phyloP scores from a whole-genome alignment of 2,329 filamentous ascomycete species.

The Aspergillus niger region DNA sequence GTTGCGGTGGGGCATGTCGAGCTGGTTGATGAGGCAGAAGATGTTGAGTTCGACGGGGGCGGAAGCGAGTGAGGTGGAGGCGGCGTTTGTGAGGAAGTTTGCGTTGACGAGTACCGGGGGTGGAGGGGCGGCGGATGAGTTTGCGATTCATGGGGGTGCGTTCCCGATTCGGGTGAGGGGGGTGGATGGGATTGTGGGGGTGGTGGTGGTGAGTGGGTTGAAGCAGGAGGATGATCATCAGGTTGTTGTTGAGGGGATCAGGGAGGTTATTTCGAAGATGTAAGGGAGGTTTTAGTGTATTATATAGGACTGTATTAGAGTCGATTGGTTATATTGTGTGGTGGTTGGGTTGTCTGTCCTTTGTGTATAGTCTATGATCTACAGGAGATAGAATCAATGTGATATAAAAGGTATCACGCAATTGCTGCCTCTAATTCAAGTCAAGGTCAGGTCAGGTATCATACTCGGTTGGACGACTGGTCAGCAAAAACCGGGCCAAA shows the following conservation, averaged over 20 bases:
- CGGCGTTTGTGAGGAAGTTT: slow-evolving; percentile 65
- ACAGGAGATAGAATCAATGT: neutral
- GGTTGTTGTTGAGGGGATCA: slow-evolving; percentile 70
- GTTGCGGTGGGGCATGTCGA: slow-evolving; percentile 68
- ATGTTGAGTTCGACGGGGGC: slow-evolving; percentile 39
- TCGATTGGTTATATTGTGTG: neutral
- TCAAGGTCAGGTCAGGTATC: slow-evolving; percentile 10
- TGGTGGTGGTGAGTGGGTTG: slow-evolving; percentile 74
- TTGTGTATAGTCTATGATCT: neutral
- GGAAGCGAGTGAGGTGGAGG: slow-evolving; percentile 57
- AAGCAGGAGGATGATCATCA: slow-evolving; percentile 77
- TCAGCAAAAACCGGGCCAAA: slow-evolving; percentile 26
- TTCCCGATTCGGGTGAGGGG: slow-evolving; percentile 71
- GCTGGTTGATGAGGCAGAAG: slow-evolving; percentile 72
- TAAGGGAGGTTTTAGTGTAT: neutral
- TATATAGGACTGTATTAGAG: no score
- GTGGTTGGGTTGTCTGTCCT: neutral
- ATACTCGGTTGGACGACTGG: neutral
- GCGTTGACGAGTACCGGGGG: slow-evolving; percentile 58
- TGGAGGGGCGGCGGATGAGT: slow-evolving; percentile 53
- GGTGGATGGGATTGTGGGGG: slow-evolving; percentile 73
- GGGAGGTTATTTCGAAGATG: slow-evolving; percentile 47
- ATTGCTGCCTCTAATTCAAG: neutral
- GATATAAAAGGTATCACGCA: neutral
- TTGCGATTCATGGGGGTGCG: slow-evolving; percentile 77